phyloP scores from a whole-genome alignment of 23 red algal genomes.

The Agarophyton chilense region DNA sequence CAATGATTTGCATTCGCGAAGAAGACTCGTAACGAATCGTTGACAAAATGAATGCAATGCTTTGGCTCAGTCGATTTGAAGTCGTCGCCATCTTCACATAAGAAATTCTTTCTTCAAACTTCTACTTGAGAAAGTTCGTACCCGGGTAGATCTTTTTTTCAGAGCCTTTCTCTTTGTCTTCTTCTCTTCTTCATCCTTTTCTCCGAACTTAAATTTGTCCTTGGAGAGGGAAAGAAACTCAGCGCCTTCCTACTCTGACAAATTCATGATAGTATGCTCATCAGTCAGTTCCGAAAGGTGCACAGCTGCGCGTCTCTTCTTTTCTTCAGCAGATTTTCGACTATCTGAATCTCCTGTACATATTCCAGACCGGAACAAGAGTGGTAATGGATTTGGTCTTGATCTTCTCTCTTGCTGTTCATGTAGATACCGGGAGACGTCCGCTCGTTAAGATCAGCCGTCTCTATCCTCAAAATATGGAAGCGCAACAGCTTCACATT shows the following conservation, averaged over 20 bases:
- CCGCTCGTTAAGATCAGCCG: slow-evolving; percentile 65
- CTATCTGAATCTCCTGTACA: slow-evolving; percentile 73
- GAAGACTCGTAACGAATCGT: slow-evolving; percentile 81
- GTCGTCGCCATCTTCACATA: slow-evolving; percentile 92
- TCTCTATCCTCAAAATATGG: slow-evolving; percentile 66
- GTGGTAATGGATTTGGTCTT: slow-evolving; percentile 90
- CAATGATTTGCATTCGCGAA: slow-evolving; percentile 81
- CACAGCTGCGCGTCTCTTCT: slow-evolving; percentile 82
- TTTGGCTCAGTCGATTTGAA: slow-evolving; percentile 68
- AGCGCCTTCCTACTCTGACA: slow-evolving; percentile 78
- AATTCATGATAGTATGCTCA: slow-evolving; percentile 80
- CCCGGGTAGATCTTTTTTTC: slow-evolving; percentile 68
- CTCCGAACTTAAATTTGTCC: slow-evolving; percentile 84
- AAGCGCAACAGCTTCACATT: slow-evolving; percentile 90
- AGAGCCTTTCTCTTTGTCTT: slow-evolving; percentile 59
- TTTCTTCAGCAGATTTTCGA: slow-evolving; percentile 80
- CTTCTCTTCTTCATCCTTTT: slow-evolving; percentile 79
- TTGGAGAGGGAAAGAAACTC: slow-evolving; percentile 81
- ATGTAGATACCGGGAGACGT: slow-evolving; percentile 89
- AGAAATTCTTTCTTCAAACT: slow-evolving; percentile 66
- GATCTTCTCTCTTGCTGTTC: slow-evolving; percentile 83
- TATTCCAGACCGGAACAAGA: slow-evolving; percentile 47
- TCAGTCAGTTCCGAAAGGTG: slow-evolving; percentile 86
- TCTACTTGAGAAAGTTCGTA: slow-evolving; percentile 74
- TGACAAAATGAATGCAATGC: slow-evolving; percentile 74